Percentiles rank a stretch among this genome's conserved stretches.
Evolutionary conservation across 169 alveolate genomes (phyloP).

Genomic region (Eimeria zaria): DNA sequence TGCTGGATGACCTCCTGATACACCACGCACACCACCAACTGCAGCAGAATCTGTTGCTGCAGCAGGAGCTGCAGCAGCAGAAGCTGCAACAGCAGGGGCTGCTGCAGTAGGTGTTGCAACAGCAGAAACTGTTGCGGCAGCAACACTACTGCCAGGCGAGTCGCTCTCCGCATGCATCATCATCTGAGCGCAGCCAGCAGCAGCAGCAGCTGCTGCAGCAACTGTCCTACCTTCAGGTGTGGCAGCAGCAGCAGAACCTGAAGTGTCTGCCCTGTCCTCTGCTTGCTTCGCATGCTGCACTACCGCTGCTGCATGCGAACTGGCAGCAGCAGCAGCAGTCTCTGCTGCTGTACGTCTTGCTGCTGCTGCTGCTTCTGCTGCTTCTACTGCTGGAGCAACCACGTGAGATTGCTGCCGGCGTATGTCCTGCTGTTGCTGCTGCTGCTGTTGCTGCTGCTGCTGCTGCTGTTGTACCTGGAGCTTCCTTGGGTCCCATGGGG

Average conservation of each 20-base stretch:
- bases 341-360: neutral
- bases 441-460: neutral
- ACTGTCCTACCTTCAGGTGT: neutral
- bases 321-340: neutral
- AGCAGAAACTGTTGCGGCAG: neutral
- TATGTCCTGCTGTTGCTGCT: neutral
- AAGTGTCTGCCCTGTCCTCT: neutral
- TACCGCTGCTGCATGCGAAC: neutral
- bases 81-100: slow-evolving; percentile 4
- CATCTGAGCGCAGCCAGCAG: neutral
- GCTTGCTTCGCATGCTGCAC: neutral
- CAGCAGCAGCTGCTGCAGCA: neutral
- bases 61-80: neutral
- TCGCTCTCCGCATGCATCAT: neutral
- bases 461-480: slow-evolving; percentile 27
- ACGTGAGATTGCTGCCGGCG: neutral
- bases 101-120: neutral
- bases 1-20: neutral
- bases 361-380: no score
- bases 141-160: neutral
- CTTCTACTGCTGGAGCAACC: neutral
- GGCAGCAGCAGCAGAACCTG: neutral
- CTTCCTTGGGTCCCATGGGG: neutral
- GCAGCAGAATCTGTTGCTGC: neutral
- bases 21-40: slow-evolving; percentile 1